Base-by-base conservation (phyloP, 2,329 filamentous ascomycete species). In the Microdochium bolleyi region DNA sequence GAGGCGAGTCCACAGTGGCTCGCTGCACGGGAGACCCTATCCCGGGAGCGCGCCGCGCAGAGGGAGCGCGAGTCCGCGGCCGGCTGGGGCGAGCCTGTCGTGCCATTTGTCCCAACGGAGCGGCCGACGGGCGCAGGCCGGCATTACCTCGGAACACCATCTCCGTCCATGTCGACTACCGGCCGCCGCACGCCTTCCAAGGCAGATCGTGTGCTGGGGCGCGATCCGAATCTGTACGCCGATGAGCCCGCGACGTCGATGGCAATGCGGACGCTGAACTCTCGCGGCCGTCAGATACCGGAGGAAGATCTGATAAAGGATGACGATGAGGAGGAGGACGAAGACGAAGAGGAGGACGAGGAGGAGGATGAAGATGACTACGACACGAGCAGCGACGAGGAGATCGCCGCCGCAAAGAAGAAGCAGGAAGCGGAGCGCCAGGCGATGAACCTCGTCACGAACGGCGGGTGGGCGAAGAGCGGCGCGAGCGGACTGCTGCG, bases 1-100 rank as follows among this genome's bases (percentile, higher is more conserved):
- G 91, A 96, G 62, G 81, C 92, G 1, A 95, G 84, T 63, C 78
- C 82, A 1, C 83, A 82, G 58, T 99, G 94, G 88, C 57, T 88
- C 2, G 83, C 85, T 34, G 87, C 85, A 3, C 77, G 85, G 46
- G 84, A 90, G 5, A 73, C 73, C 21, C 75, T 91, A n/a, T 71
- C 73, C 3, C 59, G 63, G 10, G 81, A 85, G 55, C 72, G 83
- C 48, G 74, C 80, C 51, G 73, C 79, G 50, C 85, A 89, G 64
- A 75, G 78, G 49, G 73, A 77, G 55, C 73, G 85, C 52, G 87
- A 90, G 66, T 71, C 79, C 19, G 79, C 75, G 25, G 85, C 85
- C 14, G 86, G 86, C 32, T 89, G 86, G 85, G 85, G 85, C 32
- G 63, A 60, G 22, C 62, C 63, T 9, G 70, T 67, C 7, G 67